Evolutionary conservation across 2,329 filamentous ascomycete species (phyloP).

Genomic region (Claviceps sp.): DNA sequence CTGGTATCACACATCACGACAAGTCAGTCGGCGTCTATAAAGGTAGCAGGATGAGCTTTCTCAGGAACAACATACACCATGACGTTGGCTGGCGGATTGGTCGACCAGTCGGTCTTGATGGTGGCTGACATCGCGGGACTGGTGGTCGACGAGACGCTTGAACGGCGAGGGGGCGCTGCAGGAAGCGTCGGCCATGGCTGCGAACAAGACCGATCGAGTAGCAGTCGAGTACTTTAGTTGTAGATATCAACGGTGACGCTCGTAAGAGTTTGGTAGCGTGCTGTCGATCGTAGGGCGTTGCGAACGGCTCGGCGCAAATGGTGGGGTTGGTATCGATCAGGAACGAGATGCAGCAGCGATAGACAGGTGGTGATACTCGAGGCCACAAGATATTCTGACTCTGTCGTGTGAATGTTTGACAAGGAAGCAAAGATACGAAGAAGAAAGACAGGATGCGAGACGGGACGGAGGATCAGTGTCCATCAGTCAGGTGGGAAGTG

Average conservation of each 20-base stretch:
- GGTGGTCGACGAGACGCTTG: constrained; percentile 29
- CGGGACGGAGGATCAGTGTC: neutral
- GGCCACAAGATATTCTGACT: neutral
- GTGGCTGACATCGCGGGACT: constrained; percentile 26
- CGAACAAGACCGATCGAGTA: neutral
- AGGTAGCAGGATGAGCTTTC: neutral
- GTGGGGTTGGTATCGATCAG: neutral
- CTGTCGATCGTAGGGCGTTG: neutral
- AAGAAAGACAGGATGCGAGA: neutral
- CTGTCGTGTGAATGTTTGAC: neutral
- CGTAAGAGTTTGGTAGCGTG: neutral
- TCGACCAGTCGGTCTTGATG: constrained; percentile 27
- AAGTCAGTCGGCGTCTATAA: neutral
- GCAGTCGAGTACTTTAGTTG: neutral
- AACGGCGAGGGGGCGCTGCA: constrained; percentile 30
- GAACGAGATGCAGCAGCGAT: neutral
- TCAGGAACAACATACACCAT: constrained; percentile 16
- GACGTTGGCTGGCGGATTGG: constrained; percentile 14
- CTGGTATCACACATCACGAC: constrained; percentile 8
- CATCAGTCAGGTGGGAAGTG: neutral
- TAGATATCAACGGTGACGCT: neutral
- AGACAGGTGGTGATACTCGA: neutral
- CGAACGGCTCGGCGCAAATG: constrained; percentile 2
- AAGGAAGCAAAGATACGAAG: too few species aligned
- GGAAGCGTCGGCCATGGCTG: constrained; percentile 26